Evolutionary conservation across 208 protist species (phyloP), one percentile per base, ranked within the genome.

Genomic region (Angomonas deanei): DNA sequence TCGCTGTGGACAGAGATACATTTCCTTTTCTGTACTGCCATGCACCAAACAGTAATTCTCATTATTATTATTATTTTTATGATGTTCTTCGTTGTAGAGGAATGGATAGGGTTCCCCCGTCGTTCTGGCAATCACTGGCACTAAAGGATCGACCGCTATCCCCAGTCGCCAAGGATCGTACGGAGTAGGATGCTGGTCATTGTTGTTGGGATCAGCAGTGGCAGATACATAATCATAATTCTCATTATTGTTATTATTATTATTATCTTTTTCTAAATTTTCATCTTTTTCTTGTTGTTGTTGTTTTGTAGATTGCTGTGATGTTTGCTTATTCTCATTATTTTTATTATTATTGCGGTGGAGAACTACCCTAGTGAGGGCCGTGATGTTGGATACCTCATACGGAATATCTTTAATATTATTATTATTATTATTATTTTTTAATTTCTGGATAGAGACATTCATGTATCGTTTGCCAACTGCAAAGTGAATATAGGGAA

Each of bases 1-100:
- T 32, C 82, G 87, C 61, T 91, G 87, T 1, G 87, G 87, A 2
- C 91, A 30, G 19, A 93, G 28, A 61, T 89, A 93, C 1, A 70
- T 88, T 61, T 93, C 83, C 31, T 76, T 81, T 42, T 93, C 83
- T 1, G 53, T 28, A 21, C 80, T 70, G 13, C 80, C 83, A 5
- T 88, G 21, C 50, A 81, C 59, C n/a, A 53, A 15, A 26, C 8
- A 53, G 26, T 38, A 75, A 2, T 54, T 53, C 5, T 23, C 42
- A 1, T 19, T 3, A 5, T 57, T 24, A 5, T 6, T 56, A 31
- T 23, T n/a, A 24, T n/a, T 10, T 31, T 3, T 57, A 13, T 23
- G 30, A 61, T 3, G 15, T 15, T 15, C 36, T 5, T 17, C 15
- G 34, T 6, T 5, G 52, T 13, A 6, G 52, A 19, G 21, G 24